Base-by-base conservation (phyloP, 2,329 filamentous ascomycete genomes). In the Neonectria neomacrospora region DNA sequence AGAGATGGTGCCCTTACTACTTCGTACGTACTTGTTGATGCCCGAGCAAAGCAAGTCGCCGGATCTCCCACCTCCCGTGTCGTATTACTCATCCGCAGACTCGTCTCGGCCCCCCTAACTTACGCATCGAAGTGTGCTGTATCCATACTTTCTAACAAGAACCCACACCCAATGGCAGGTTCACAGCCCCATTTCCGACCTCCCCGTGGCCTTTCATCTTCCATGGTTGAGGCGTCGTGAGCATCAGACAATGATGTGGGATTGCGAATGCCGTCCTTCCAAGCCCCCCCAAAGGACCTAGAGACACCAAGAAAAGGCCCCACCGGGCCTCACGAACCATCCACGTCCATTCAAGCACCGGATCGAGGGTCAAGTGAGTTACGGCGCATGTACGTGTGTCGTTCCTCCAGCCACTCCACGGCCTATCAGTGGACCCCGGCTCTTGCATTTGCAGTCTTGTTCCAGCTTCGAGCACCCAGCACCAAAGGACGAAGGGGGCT, bases 281-380 rank as follows among this genome's bases (percentile, higher is more conserved):
- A 72, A 67, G 70, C 70, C 64, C 54, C 61, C 23, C 45, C 30
- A 58, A 42, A 28, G 28, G 28, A 12, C 45, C 44, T 30, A 30
- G 42, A 45, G 54, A 54, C 61, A 54, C 48, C 65, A 44, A 42
- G 28, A 55, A 53, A 53, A 34, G 26, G 64, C 68, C 56, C 61
- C 59, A 61, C 63, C 41, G 28, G 41, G 26, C 39, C 51, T 56
- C 65, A 66, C 61, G 67, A 69, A 69, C 68, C 63, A 65, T 65
- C 57, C 34, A 58, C 58, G 61, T 58, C 61, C 63, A 64, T 61
- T 55, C 61, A 63, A 50, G 70, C 67, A 52, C 64, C 60, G 66
- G 63, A 64, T 67, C 66, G 67, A 61, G 65, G 64, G 72, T 75
- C 73, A 75, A 75, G 72, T 75, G 72, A 75, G 73, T 66, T 73